Conservation (phyloP, 352 stramenopile species). For the Globisporangium apiculatum region DNA sequence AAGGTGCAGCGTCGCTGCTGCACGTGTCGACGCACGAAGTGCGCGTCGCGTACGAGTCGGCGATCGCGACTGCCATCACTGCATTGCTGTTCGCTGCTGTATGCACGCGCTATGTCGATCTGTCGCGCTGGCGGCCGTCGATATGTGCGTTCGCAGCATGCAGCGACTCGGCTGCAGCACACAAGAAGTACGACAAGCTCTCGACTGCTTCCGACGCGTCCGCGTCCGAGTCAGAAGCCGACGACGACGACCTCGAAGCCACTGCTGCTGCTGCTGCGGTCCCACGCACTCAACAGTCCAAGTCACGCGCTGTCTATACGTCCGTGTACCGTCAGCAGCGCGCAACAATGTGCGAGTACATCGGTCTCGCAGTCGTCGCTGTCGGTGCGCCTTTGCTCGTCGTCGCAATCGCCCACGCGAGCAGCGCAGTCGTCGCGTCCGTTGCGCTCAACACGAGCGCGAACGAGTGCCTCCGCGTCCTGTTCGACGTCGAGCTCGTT, state of each 20-base stretch:
- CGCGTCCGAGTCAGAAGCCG: too few relatives aligned
- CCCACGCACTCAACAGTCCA: too few relatives aligned
- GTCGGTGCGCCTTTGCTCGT: constrained; percentile 15
- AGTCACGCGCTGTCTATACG: too few relatives aligned
- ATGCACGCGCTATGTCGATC: constrained; percentile 16
- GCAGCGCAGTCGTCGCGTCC: constrained; percentile 19
- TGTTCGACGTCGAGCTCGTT: constrained; percentile 16
- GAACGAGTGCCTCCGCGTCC: constrained; percentile 29
- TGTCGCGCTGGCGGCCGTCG: constrained; percentile 23
- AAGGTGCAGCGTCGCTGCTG: constrained; percentile 18
- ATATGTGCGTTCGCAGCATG: constrained; percentile 6
- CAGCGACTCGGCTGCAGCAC: not conserved
- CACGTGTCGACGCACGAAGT: constrained; percentile 24
- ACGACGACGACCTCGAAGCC: too few relatives aligned
- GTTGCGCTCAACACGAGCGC: constrained; percentile 31
- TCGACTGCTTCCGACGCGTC: too few relatives aligned
- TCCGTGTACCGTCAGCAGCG: too few relatives aligned
- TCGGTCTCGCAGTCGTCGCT: constrained; percentile 1
- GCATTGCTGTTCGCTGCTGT: constrained; percentile 17
- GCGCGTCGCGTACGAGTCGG: constrained; percentile 12
- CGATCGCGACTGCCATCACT: constrained; percentile 8
- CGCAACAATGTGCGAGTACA: not conserved
- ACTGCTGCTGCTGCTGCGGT: too few relatives aligned
- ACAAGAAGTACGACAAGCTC: too few relatives aligned
- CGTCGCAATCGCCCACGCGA: constrained; percentile 13